Evolutionary conservation across 305 asterid genomes (phyloP), one percentile per base, ranked within the genome.

Genomic region (Withania somnifera): DNA sequence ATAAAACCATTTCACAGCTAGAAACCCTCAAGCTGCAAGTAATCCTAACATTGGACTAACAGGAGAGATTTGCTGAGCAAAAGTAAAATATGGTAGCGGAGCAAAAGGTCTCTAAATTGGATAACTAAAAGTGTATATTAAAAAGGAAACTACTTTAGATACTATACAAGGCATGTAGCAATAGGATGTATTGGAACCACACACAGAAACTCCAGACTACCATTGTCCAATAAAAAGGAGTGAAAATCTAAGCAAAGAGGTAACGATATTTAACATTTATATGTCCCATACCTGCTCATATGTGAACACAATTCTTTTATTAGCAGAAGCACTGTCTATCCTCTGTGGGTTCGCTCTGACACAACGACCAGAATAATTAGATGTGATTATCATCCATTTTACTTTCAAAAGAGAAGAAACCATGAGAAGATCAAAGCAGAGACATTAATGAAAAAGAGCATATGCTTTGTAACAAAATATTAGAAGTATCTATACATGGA

Each of bases 301-400:
- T 30, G 97, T 90, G 87, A 92, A 91, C 77, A 88, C 91, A 80
- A 94, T 90, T 64, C 95, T 87, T 88, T 94, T 95, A 88, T 85
- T 93, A 50, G 99, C 92, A 84, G 93, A 90, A 78, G 89, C 92
- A 83, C 89, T 94, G 86, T 94, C 99, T 80, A 92, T 88, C 89
- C 99, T 92, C 89, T 94, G 98, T 5, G 99, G 98, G 85, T 95
- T 95, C 81, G 91, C 95, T 85, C 98, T 95, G 92, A 83, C 85
- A 86, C 36, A 47, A 82, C 87, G 53, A 76, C 24, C 30, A 19
- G 71, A 28, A 77, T 11, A 88, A 79, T 75, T 32, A 82, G 45
- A 68, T 57, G 71, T 78, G 34, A 34, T 11, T 61, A 79, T 57
- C 50, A 6, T 63, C 15, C 9, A n/a, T 34, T 47, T 80, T 30